phyloP scores from a whole-genome alignment of 1,284 basidiomycete species.

The Ganoderma boninense region DNA sequence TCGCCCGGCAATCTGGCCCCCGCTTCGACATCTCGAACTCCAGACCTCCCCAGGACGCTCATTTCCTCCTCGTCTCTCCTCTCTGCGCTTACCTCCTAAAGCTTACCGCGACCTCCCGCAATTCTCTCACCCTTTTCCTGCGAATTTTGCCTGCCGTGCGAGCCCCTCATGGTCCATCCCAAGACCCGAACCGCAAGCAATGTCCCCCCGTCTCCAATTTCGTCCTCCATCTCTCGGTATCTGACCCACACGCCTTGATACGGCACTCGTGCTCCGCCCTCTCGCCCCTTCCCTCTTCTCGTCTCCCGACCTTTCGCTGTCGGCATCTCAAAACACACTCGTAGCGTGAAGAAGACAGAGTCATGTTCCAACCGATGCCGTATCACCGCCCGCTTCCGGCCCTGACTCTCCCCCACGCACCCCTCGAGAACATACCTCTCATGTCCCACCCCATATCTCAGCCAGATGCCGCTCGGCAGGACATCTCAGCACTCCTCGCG shows the following conservation, averaged over 20 bases:
- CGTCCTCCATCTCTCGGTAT: neutral
- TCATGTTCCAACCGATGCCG: constrained; percentile 6
- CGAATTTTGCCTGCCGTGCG: constrained; percentile 3
- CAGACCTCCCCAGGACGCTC: neutral
- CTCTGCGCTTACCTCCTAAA: constrained; percentile 15
- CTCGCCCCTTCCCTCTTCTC: neutral
- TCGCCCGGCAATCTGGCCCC: neutral
- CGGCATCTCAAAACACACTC: constrained; percentile 5
- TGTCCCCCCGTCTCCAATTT: neutral
- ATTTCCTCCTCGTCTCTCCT: neutral
- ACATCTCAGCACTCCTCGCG: neutral
- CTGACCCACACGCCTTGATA: constrained; percentile 2
- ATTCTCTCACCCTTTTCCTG: neutral
- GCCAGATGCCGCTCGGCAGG: neutral
- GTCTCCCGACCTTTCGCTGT: neutral
- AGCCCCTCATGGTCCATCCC: neutral
- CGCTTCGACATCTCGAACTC: neutral
- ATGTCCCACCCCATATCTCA: neutral
- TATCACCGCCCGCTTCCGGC: neutral
- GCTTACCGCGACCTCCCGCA: constrained; percentile 19
- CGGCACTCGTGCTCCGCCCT: neutral
- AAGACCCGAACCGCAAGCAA: neutral
- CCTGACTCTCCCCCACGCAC: neutral
- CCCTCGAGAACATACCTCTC: neutral
- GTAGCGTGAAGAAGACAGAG: neutral